Base-by-base conservation (phyloP, 768 basidiomycete genomes). In the Multifurca ochricompacta region DNA sequence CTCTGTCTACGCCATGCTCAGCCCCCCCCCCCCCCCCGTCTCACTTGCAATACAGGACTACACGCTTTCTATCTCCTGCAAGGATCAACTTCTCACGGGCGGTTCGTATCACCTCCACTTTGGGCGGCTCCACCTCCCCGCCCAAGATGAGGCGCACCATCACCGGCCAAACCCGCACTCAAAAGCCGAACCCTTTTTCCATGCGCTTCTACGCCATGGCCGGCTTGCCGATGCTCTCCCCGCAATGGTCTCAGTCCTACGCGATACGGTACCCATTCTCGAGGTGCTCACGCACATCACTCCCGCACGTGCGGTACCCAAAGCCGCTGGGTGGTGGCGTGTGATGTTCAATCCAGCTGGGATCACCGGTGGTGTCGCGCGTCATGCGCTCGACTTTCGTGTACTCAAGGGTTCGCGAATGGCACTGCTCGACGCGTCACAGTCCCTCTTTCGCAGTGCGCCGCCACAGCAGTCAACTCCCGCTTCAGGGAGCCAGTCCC, bases 261-360 rank as follows among this genome's bases (percentile, higher is more conserved):
- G 87, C 32, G 79, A 86, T 58, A 91, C 89, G 0, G 70, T 94
- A 6, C 87, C 91, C 0, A 79, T 93, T 42, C 83, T 83, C 7
- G 75, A 79, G 6, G 84, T 85, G 64, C 72, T 91, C 8, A 85
- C 91, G 55, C 73, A 69, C 36, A 77, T 81, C 51, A n/a, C n/a
- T n/a, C 65, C 65, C 19, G 72, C 67, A 39, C 59, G 57, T 2
- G 64, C 66, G 42, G 28, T 85, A 64, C 78, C 85, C 4, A 91
- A 91, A 70, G 80, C 83, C 11, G 81, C 84, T 46, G 85, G 85
- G 3, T 91, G 90, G 89, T 91, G 84, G 69, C 73, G 90, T 48
- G 68, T 91, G 21, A 67, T 89, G 43, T 87, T 64, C 19, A 39
- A 36, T 16, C 39, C 44, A 1, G 19, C 39, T 11, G 39, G 50